phyloP scores from a whole-genome alignment of 169 alveolate species.

The Plasmodium fragile region DNA sequence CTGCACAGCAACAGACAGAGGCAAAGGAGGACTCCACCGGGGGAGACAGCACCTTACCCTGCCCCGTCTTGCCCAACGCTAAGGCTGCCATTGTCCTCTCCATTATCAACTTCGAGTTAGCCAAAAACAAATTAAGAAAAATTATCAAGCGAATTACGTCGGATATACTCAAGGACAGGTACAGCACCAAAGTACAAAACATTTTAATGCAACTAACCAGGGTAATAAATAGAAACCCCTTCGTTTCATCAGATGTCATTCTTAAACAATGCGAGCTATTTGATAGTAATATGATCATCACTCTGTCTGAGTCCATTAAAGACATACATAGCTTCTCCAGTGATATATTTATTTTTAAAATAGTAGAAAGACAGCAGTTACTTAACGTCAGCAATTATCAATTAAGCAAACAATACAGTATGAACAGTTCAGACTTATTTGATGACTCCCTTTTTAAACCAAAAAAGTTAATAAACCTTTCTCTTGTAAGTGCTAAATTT shows the following conservation, averaged over 20 bases:
- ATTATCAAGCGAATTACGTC: slow-evolving; percentile 51
- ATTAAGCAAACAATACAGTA: slow-evolving; percentile 35
- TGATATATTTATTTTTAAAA: slow-evolving; percentile 55
- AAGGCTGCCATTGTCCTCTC: slow-evolving; percentile 5
- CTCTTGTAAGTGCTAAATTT: slow-evolving; percentile 56
- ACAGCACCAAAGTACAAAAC: slow-evolving; percentile 31
- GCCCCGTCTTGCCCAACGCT: neutral
- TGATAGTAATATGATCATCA: slow-evolving; percentile 64
- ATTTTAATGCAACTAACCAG: slow-evolving; percentile 5
- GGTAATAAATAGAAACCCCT: slow-evolving; percentile 47
- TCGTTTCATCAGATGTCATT: slow-evolving; percentile 24
- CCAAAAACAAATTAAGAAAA: slow-evolving; percentile 36
- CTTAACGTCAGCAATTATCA: slow-evolving; percentile 44
- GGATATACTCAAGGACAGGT: slow-evolving; percentile 55
- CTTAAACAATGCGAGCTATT: slow-evolving; percentile 56
- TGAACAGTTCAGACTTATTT: slow-evolving; percentile 27
- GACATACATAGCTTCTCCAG: slow-evolving; percentile 41
- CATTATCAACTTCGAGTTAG: slow-evolving; percentile 12
- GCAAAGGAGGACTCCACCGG: neutral
- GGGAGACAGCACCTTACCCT: neutral
- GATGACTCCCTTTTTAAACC: slow-evolving; percentile 51
- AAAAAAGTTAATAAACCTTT: slow-evolving; percentile 33
- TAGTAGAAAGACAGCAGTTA: slow-evolving; percentile 56
- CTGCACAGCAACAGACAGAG: too few species aligned
- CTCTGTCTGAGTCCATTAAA: slow-evolving; percentile 59